Evolutionary conservation across 805 yeast genomes (phyloP).

Genomic region (Metschnikowia continentalis): DNA sequence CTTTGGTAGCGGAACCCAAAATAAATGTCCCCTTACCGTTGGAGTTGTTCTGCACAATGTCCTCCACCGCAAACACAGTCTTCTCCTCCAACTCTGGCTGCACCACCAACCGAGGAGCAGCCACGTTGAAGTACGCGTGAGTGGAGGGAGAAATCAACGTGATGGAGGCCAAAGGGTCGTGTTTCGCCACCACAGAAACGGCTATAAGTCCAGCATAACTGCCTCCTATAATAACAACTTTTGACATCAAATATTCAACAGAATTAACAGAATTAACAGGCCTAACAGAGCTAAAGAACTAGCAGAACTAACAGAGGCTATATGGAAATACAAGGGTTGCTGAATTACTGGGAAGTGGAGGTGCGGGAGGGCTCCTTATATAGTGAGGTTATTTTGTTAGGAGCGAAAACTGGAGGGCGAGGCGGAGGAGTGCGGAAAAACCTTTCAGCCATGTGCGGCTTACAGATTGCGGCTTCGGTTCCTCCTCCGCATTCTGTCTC

Average conservation of each 20-base stretch:
- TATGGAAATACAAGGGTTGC: no score
- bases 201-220: slow-evolving; percentile 32
- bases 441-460: no score
- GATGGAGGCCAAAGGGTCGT: slow-evolving; percentile 10
- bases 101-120: slow-evolving; percentile 31
- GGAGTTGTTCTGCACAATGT: slow-evolving; percentile 17
- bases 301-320: no score
- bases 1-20: slow-evolving; percentile 22
- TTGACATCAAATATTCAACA: slow-evolving; percentile 4
- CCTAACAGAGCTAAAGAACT: no score
- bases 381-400: no score
- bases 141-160: slow-evolving; percentile 26
- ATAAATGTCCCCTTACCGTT: slow-evolving; percentile 18
- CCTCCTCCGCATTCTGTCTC: no score
- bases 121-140: slow-evolving; percentile 22
- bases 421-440: no score
- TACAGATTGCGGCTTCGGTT: no score
- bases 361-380: no score
- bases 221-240: slow-evolving; percentile 35
- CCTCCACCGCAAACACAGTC: slow-evolving; percentile 17
- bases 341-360: no score
- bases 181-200: slow-evolving; percentile 18
- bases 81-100: slow-evolving; percentile 21
- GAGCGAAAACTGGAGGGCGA: no score
- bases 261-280: no score